Evolutionary conservation across 2,329 filamentous ascomycete genomes (phyloP).

Genomic region (Alternaria sp.): DNA sequence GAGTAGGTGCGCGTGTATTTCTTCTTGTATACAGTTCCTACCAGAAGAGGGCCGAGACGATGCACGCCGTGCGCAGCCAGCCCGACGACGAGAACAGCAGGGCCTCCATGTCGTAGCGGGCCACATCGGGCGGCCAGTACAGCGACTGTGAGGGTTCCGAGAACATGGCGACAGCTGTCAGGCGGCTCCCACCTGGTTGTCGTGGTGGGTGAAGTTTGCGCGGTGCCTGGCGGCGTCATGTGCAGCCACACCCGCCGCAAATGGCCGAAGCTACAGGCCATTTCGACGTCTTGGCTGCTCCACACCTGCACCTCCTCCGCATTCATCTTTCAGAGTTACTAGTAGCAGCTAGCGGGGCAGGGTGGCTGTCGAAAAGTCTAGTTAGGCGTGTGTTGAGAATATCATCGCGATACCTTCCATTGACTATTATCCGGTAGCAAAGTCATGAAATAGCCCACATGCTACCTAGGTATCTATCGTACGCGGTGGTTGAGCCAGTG

Average conservation of each 20-base stretch:
- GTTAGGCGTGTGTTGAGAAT: neutral
- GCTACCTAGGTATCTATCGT: neutral
- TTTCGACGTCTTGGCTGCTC: slow-evolving; percentile 16
- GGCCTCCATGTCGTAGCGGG: slow-evolving; percentile 45
- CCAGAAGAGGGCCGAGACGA: slow-evolving; percentile 47
- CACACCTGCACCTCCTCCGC: slow-evolving; percentile 11
- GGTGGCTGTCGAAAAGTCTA: neutral
- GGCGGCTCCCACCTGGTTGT: slow-evolving; percentile 15
- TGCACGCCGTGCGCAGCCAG: slow-evolving; percentile 45
- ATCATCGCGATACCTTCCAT: neutral
- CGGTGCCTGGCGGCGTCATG: neutral
- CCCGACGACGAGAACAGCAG: slow-evolving; percentile 44
- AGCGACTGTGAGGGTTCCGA: slow-evolving; percentile 40
- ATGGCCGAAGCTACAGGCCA: slow-evolving; percentile 21
- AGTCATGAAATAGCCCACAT: neutral
- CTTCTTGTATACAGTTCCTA: slow-evolving; percentile 11
- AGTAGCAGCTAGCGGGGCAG: slow-evolving; percentile 3
- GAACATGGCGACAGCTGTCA: slow-evolving; percentile 33
- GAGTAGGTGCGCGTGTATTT: neutral
- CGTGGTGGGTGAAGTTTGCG: slow-evolving; percentile 7
- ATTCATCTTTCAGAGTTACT: neutral
- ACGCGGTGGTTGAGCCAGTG: slow-evolving; percentile 3
- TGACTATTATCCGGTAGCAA: neutral
- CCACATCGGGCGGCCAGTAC: slow-evolving; percentile 44
- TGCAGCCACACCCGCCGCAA: slow-evolving; percentile 15